Conservation (phyloP, 1,284 basidiomycete species). For the Rugosomyces carneus region DNA sequence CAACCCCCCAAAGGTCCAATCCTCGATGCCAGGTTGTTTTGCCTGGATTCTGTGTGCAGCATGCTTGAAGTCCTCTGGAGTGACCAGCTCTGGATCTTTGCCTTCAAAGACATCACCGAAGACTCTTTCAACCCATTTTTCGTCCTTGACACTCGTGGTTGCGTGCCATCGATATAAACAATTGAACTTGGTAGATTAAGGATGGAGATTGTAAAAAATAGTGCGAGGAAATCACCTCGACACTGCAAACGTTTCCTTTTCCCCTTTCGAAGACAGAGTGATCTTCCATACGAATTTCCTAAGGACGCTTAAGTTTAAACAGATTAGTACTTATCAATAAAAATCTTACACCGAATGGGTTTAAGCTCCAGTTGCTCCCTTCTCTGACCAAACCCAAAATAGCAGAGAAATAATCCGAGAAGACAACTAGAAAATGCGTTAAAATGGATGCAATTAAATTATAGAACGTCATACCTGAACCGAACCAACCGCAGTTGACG, state of each 20-base stretch:
- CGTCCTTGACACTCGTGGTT: constrained; percentile 63
- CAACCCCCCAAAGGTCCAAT: constrained; percentile 68
- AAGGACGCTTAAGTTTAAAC: background rate
- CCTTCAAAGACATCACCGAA: constrained; percentile 49
- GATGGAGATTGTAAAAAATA: constrained; percentile 5
- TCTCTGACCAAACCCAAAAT: constrained; percentile 69
- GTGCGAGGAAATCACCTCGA: constrained; percentile 44
- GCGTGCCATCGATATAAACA: constrained; percentile 81
- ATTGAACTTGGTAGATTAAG: constrained; percentile 53
- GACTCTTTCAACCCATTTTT: constrained; percentile 53
- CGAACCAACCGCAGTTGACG: constrained; percentile 77
- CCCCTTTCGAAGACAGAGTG: constrained; percentile 68
- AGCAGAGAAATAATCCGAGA: constrained; percentile 71
- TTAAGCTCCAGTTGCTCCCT: constrained; percentile 66
- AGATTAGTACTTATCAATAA: background rate
- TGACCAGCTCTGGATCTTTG: constrained; percentile 50
- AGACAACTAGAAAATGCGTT: constrained; percentile 38
- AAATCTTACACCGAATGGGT: constrained; percentile 54
- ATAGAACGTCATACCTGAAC: constrained; percentile 28
- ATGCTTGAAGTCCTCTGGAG: constrained; percentile 52
- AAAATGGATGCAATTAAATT: background rate
- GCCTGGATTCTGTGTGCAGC: constrained; percentile 36
- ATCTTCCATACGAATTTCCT: constrained; percentile 60
- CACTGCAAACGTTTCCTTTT: constrained; percentile 69
- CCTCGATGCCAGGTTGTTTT: constrained; percentile 39